A percentile compares a stretch with the other conserved stretches of the same genome.
phyloP scores from a whole-genome alignment of 2,329 filamentous ascomycete genomes.

The Fusarium armeniacum region DNA sequence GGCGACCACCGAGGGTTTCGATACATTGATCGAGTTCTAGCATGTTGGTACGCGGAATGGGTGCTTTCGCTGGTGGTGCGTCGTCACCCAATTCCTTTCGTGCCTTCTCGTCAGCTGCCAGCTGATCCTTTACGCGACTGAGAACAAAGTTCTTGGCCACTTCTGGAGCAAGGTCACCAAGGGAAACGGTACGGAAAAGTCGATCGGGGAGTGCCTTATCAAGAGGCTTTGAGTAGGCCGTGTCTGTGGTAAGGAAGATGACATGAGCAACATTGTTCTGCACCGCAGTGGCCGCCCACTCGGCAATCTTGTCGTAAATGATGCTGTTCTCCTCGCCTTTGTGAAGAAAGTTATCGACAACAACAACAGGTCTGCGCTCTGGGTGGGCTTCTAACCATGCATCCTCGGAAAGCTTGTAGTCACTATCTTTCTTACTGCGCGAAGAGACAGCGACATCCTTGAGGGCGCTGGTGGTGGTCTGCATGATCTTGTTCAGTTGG shows the following conservation, averaged over 20 bases:
- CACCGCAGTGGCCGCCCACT: constrained; percentile 90
- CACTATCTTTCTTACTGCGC: constrained; percentile 79
- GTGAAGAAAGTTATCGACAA: constrained; percentile 93
- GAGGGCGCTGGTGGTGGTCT: constrained; percentile 83
- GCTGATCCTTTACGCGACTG: constrained; percentile 75
- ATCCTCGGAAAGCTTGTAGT: constrained; percentile 80
- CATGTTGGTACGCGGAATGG: constrained; percentile 62
- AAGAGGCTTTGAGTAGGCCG: constrained; percentile 88
- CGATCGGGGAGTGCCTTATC: constrained; percentile 90
- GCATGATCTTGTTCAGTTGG: constrained; percentile 89
- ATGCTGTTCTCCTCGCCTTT: constrained; percentile 75
- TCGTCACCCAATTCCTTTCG: constrained; percentile 47
- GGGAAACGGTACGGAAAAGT: constrained; percentile 86
- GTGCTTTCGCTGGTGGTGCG: constrained; percentile 42
- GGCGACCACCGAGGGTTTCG: constrained; percentile 83
- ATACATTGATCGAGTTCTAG: constrained; percentile 85
- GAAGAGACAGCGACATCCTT: constrained; percentile 80
- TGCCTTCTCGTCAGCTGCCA: constrained; percentile 48
- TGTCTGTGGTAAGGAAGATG: constrained; percentile 91
- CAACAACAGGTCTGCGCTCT: constrained; percentile 83
- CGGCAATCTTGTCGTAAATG: constrained; percentile 84
- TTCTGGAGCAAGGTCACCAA: constrained; percentile 88
- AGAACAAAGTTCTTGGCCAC: constrained; percentile 93
- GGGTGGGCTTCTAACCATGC: constrained; percentile 92
- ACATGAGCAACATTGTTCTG: constrained; percentile 93